These are phyloP conservation scores for Pluteus cervinus DNA, from an alignment of 768 basidiomycete genomes.

Conservation along the genomic window DNA sequence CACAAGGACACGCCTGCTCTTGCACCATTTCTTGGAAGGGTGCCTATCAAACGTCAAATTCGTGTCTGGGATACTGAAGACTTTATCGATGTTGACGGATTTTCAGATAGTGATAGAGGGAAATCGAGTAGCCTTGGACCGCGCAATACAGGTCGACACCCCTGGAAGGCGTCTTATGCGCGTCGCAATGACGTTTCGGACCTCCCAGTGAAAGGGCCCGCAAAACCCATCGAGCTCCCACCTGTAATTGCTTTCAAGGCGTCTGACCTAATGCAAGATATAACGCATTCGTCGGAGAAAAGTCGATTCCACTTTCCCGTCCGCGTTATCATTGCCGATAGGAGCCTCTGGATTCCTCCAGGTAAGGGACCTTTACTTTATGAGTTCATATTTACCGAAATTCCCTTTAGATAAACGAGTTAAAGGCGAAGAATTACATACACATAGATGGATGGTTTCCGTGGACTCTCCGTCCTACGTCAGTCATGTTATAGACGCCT, in stretches of 20 bases:
- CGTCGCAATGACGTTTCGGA: constrained; percentile 21
- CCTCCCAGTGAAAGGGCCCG: no score
- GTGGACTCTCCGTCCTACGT: constrained; percentile 50
- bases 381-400: neutral
- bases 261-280: no score
- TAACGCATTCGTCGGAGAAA: constrained; percentile 12
- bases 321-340: constrained; percentile 41
- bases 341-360: constrained; percentile 38
- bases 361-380: constrained; percentile 20
- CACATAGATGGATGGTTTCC: constrained; percentile 53
- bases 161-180: constrained; percentile 32
- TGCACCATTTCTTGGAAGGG: constrained; percentile 42
- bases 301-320: constrained; percentile 46
- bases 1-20: constrained; percentile 46
- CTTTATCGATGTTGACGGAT: constrained; percentile 30
- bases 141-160: constrained; percentile 10
- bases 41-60: constrained; percentile 33
- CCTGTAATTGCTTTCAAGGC: no score
- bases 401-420: constrained; percentile 7
- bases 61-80: constrained; percentile 32
- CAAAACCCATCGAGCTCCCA: no score
- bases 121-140: constrained; percentile 1
- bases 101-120: constrained; percentile 5
- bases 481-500: constrained; percentile 9
- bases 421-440: constrained; percentile 18